phyloP scores from a whole-genome alignment of 2,329 filamentous ascomycete genomes.

The Nothopassalora personata region DNA sequence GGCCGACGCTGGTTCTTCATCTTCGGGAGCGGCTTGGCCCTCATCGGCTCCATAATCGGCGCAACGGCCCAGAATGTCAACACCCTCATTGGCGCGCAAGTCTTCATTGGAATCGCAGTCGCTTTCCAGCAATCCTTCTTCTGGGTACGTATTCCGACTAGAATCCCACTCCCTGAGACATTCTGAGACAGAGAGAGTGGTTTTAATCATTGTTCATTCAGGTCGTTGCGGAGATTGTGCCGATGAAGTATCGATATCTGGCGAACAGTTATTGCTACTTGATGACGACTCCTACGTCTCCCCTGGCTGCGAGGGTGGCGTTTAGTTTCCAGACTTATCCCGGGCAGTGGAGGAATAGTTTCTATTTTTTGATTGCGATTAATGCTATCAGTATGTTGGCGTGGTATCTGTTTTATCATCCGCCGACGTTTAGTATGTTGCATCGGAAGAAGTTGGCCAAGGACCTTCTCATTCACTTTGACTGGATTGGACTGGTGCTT shows the following conservation, averaged over 20 bases:
- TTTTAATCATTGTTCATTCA: too few relatives aligned
- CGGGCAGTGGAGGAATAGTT: conserved; percentile 22
- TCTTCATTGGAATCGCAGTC: conserved; percentile 36
- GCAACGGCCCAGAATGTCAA: conserved; percentile 24
- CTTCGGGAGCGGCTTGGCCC: conserved; percentile 29
- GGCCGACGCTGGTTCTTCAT: conserved; percentile 36
- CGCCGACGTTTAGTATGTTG: conserved; percentile 28
- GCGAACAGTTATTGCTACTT: conserved; percentile 25
- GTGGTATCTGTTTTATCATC: conserved; percentile 34
- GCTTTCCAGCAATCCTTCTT: conserved; percentile 38
- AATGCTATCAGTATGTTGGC: conserved; percentile 28
- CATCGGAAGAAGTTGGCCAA: conserved; percentile 23
- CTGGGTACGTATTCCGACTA: conserved; percentile 20
- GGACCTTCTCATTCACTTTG: conserved; percentile 24
- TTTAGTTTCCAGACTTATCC: conserved; percentile 19
- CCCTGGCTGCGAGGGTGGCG: conserved; percentile 23
- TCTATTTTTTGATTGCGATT: conserved; percentile 28
- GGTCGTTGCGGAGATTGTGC: too few relatives aligned
- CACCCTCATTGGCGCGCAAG: conserved; percentile 26
- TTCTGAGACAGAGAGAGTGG: too few relatives aligned
- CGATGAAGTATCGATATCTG: conserved; percentile 12
- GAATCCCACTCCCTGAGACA: too few relatives aligned
- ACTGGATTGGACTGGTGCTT: conserved; percentile 24
- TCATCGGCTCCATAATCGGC: conserved; percentile 36
- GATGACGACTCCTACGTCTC: conserved; percentile 23